Percentiles rank a stretch among this genome's conserved stretches.
Evolutionary conservation across 129 eudicot species (phyloP).

Genomic region (Gnaphalium uliginosum): DNA sequence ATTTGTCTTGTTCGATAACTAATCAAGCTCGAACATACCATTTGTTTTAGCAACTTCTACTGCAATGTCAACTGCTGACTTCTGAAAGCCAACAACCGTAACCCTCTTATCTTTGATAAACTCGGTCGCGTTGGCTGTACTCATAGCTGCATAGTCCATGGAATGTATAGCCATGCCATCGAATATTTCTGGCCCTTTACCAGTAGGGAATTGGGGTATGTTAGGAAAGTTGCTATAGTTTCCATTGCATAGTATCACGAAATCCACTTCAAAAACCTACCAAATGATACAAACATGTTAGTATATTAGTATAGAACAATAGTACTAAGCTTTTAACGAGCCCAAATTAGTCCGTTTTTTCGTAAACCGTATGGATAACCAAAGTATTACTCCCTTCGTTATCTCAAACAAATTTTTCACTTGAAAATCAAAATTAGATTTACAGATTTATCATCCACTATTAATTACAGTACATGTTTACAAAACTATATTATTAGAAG

Average conservation of each 20-base stretch:
- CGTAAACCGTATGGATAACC: too few species aligned
- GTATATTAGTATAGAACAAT: too few species aligned
- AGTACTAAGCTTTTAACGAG: too few species aligned
- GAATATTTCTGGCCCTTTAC: conserved; percentile 42
- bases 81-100: conserved; percentile 53
- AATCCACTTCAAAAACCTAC: conserved; percentile 48
- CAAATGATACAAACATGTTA: not conserved
- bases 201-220: conserved; percentile 43
- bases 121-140: conserved; percentile 24
- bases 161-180: conserved; percentile 53
- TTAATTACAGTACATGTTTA: too few species aligned
- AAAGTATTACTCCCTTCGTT: too few species aligned
- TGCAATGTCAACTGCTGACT: conserved; percentile 59
- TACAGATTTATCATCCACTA: too few species aligned
- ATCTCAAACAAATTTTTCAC: too few species aligned
- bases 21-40: conserved; percentile 30
- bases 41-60: conserved; percentile 42
- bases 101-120: conserved; percentile 44
- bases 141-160: conserved; percentile 52
- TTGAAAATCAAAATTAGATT: too few species aligned
- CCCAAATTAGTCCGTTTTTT: not conserved
- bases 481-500: too few species aligned
- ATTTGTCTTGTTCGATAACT: not conserved
- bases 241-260: conserved; percentile 51
- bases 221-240: conserved; percentile 48